Conservation (phyloP, 352 stramenopile species). For the Phytophthora macrochlamydospora region DNA sequence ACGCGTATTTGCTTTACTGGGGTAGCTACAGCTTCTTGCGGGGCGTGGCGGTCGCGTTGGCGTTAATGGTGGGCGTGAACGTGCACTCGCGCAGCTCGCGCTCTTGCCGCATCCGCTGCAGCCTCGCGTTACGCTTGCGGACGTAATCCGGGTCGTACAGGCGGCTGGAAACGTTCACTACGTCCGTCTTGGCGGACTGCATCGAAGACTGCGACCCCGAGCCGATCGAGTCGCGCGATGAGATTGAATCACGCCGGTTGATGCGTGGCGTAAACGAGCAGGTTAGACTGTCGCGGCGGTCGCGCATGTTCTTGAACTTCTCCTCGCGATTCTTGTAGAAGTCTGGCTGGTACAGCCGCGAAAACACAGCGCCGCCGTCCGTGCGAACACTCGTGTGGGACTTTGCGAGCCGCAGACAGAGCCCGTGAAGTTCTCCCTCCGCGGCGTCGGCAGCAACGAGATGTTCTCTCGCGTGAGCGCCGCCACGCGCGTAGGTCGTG, state of each 20-base stretch:
- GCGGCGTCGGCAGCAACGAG: slow-evolving; percentile 64
- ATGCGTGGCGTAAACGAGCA: slow-evolving; percentile 66
- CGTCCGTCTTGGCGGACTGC: slow-evolving; percentile 79
- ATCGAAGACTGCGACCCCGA: slow-evolving; percentile 63
- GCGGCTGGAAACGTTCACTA: slow-evolving; percentile 75
- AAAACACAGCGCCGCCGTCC: slow-evolving; percentile 83
- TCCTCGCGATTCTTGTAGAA: slow-evolving; percentile 81
- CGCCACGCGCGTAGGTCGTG: slow-evolving; percentile 55
- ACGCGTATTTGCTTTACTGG: slow-evolving; percentile 1
- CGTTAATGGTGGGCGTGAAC: slow-evolving; percentile 75
- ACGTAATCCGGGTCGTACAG: slow-evolving; percentile 89
- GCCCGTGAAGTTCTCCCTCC: slow-evolving; percentile 44
- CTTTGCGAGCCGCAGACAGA: slow-evolving; percentile 77
- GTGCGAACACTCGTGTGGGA: slow-evolving; percentile 77
- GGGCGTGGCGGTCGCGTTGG: slow-evolving; percentile 31
- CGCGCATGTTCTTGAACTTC: slow-evolving; percentile 66
- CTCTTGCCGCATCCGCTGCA: slow-evolving; percentile 79
- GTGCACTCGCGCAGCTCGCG: slow-evolving; percentile 84
- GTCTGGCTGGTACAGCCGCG: slow-evolving; percentile 82
- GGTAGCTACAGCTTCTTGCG: slow-evolving; percentile 39
- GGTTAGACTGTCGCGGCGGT: slow-evolving; percentile 70
- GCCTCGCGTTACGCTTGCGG: slow-evolving; percentile 72
- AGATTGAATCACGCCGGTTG: slow-evolving; percentile 59
- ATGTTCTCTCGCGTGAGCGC: slow-evolving; percentile 84
- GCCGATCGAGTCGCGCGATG: slow-evolving; percentile 67